Conservation (phyloP, 108 stramenopile genomes). For the Nitzschia sp. region DNA sequence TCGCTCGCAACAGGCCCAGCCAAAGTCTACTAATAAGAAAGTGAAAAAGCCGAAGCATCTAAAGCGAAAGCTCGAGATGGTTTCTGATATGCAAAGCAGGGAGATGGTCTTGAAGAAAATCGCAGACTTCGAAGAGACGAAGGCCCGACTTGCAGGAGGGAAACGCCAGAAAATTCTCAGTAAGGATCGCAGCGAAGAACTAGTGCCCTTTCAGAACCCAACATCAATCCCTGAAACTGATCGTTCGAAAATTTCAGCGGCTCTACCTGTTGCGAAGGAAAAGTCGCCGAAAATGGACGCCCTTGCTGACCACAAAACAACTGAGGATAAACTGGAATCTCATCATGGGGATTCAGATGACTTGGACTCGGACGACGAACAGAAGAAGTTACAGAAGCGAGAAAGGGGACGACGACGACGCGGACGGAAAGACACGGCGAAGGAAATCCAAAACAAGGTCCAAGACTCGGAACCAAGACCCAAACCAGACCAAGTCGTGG, state of each 20-base stretch:
- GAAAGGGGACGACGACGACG: slow-evolving; percentile 46
- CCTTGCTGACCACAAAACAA: too few species aligned
- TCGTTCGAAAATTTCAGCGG: too few species aligned
- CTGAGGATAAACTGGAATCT: too few species aligned
- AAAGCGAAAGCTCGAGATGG: slow-evolving; percentile 72
- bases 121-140: slow-evolving; percentile 42
- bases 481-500: slow-evolving; percentile 18
- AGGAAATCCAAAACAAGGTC: slow-evolving; percentile 29
- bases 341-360: background rate
- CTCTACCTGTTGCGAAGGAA: too few species aligned
- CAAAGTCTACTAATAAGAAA: slow-evolving; percentile 29
- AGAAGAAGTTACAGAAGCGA: slow-evolving; percentile 11
- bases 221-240: too few species aligned
- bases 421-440: slow-evolving; percentile 39
- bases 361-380: slow-evolving; percentile 7
- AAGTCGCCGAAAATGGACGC: too few species aligned
- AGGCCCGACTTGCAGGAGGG: slow-evolving; percentile 28
- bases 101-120: slow-evolving; percentile 34
- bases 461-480: slow-evolving; percentile 19
- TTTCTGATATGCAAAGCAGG: slow-evolving; percentile 18
- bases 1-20: background rate
- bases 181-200: too few species aligned
- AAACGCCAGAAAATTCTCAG: background rate
- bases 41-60: slow-evolving; percentile 86
- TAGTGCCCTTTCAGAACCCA: too few species aligned